Conservation (phyloP, 2,329 filamentous ascomycete genomes). For the Alternaria brassicicola region DNA sequence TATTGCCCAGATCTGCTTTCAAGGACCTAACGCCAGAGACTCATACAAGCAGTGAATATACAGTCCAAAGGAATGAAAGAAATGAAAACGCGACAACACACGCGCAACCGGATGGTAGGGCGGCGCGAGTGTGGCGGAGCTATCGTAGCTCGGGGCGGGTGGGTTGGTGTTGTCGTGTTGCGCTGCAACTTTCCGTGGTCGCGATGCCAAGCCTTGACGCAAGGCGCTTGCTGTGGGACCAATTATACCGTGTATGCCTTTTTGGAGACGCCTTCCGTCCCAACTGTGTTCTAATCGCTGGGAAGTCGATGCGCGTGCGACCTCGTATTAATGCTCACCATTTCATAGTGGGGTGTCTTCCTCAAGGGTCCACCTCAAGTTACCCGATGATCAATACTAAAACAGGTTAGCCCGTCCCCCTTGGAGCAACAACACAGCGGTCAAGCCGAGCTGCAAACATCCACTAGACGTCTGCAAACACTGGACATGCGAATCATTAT, state of each 20-base stretch:
- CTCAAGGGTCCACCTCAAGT: constrained; percentile 6
- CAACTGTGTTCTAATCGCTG: background rate
- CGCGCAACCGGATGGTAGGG: constrained; percentile 32
- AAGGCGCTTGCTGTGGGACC: constrained; percentile 20
- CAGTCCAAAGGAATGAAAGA: constrained; percentile 51
- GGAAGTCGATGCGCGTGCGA: background rate
- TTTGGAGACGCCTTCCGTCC: background rate
- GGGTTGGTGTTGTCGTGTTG: constrained; percentile 23
- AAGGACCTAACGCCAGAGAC: constrained; percentile 39
- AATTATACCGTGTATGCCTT: constrained; percentile 6
- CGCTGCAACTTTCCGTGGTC: constrained; percentile 17
- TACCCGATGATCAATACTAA: constrained; percentile 1
- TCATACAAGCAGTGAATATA: constrained; percentile 46
- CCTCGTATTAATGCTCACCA: constrained; percentile 1
- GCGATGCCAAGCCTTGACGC: constrained; percentile 22
- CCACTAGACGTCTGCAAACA: background rate
- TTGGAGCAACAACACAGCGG: constrained; percentile 3
- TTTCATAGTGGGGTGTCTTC: constrained; percentile 7
- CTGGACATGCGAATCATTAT: constrained; percentile 23
- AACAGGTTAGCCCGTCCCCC: constrained; percentile 11
- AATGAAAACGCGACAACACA: constrained; percentile 35
- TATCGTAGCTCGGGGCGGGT: constrained; percentile 19
- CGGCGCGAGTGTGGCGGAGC: constrained; percentile 29
- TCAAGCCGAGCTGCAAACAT: background rate
- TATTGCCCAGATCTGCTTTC: constrained; percentile 24